Base-by-base conservation (phyloP, 2,329 filamentous ascomycete species). In the Geosmithia morbida region DNA sequence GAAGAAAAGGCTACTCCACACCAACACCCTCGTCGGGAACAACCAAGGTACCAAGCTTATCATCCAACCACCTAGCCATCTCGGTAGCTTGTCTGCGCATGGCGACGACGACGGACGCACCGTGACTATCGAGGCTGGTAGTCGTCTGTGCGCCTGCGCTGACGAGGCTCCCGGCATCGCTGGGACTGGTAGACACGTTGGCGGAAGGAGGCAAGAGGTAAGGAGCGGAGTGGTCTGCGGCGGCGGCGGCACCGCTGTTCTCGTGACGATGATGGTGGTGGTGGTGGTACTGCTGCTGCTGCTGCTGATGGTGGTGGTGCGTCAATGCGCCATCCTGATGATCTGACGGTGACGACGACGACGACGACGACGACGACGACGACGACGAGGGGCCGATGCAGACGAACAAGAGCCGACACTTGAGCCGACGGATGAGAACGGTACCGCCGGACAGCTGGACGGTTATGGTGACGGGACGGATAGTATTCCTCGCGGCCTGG, bases 321-420 rank as follows among this genome's bases (percentile, higher is more conserved):
- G 26, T 48, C 19, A 7, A 44, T 26, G 42, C 18, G 39, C 19
- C 11, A 29, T 2, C 66, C 56, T 2, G 71, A 67, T 49, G 46
- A 33, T 56, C 54, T 52, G 39, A 16, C 39, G 30, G 49, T 51
- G 42, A 33, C 50, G n/a, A n/a, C n/a, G n/a, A n/a, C n/a, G n/a
- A n/a, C 13, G 51, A 48, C 44, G 40, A 42, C 17, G 46, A 43
- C 11, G 46, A 33, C 6, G 46, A 30, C 13, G 46, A 33, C 4
- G 41, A 37, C 8, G 41, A 41, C 22, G 66, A 56, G 1, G 72
- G 67, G 0, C 77, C 77, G 41, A 81, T 69, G 53, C 74, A 79
- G 44, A 81, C 73, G 52, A 83, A 78, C 39, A 83, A 64, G 43
- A 83, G 66, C 17, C 76, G 76, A 58, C 77, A 81, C 41, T 65